Evolutionary conservation across 2,329 filamentous ascomycete genomes (phyloP).

Genomic region (Ustulina deusta): DNA sequence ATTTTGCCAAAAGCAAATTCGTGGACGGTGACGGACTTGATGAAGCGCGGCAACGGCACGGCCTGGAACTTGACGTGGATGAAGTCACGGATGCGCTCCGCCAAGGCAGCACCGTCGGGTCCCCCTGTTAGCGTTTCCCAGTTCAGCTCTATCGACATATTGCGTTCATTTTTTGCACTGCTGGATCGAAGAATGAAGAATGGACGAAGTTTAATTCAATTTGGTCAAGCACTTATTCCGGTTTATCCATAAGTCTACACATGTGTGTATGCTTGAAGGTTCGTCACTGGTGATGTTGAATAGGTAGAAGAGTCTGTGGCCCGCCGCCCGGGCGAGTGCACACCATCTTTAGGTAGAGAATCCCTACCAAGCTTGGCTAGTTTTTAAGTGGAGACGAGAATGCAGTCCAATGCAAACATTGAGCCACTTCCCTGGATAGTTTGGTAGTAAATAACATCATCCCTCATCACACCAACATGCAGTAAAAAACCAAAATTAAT

Average conservation of each 20-base stretch:
- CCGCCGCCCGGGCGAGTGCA: too few relatives aligned
- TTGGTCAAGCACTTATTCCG: neutral
- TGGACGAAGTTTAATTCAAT: neutral
- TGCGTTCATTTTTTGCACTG: slow-evolving; percentile 19
- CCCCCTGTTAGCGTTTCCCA: slow-evolving; percentile 94
- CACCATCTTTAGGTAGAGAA: too few relatives aligned
- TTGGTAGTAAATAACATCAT: neutral
- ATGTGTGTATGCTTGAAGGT: neutral
- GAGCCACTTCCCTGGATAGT: neutral
- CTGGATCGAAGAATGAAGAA: neutral
- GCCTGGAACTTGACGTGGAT: slow-evolving; percentile 97
- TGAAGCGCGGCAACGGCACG: slow-evolving; percentile 91
- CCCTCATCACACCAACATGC: neutral
- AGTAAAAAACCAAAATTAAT: slow-evolving; percentile 1
- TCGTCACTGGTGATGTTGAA: slow-evolving; percentile 1
- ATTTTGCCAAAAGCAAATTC: slow-evolving; percentile 91
- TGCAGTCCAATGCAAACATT: neutral
- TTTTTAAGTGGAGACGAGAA: slow-evolving; percentile 14
- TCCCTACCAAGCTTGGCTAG: too few relatives aligned
- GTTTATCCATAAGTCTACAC: neutral
- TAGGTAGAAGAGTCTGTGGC: too few relatives aligned
- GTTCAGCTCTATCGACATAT: slow-evolving; percentile 97
- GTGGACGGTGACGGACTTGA: slow-evolving; percentile 94
- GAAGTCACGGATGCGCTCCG: slow-evolving; percentile 89
- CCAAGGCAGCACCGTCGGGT: slow-evolving; percentile 85